phyloP scores from a whole-genome alignment of 208 protist genomes.

The Trypanosoma vivax region DNA sequence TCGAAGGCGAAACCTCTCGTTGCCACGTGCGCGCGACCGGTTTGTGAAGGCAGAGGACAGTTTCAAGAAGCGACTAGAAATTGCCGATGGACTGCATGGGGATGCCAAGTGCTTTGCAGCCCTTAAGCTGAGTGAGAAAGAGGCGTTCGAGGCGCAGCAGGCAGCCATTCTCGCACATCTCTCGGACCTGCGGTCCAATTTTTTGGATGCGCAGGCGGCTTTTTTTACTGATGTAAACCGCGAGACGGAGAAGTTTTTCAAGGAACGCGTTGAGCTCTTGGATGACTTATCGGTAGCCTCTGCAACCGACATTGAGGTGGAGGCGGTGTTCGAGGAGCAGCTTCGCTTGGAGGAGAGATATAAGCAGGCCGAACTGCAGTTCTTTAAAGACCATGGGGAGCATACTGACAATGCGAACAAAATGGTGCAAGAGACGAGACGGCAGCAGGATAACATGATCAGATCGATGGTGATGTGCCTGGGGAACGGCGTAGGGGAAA shows the following conservation, averaged over 20 bases:
- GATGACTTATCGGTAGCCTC: constrained; percentile 21
- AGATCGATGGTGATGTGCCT: constrained; percentile 22
- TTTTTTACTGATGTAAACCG: constrained; percentile 15
- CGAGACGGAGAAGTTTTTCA: constrained; percentile 12
- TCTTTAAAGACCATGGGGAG: constrained; percentile 32
- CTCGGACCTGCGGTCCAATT: background rate
- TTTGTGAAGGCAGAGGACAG: constrained; percentile 21
- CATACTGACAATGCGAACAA: constrained; percentile 23
- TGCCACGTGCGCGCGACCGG: constrained; percentile 18
- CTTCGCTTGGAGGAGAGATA: constrained; percentile 19
- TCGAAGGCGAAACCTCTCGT: background rate
- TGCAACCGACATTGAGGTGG: constrained; percentile 23
- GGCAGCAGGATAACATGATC: constrained; percentile 24
- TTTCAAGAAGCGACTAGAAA: constrained; percentile 11
- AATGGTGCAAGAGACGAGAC: constrained; percentile 25
- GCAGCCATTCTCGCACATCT: background rate
- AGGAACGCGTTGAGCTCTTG: constrained; percentile 10
- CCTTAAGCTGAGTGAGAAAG: constrained; percentile 21
- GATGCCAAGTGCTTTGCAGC: constrained; percentile 19
- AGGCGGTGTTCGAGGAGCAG: constrained; percentile 34
- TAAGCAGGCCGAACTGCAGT: constrained; percentile 19
- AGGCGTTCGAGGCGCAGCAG: constrained; percentile 17
- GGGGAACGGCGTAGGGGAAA: constrained; percentile 13
- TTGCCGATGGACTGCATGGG: constrained; percentile 1
- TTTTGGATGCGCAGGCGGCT: constrained; percentile 4